These are phyloP conservation scores for Hypocreales sp. DNA, from an alignment of 2,329 filamentous ascomycete species.

Conservation along the genomic window DNA sequence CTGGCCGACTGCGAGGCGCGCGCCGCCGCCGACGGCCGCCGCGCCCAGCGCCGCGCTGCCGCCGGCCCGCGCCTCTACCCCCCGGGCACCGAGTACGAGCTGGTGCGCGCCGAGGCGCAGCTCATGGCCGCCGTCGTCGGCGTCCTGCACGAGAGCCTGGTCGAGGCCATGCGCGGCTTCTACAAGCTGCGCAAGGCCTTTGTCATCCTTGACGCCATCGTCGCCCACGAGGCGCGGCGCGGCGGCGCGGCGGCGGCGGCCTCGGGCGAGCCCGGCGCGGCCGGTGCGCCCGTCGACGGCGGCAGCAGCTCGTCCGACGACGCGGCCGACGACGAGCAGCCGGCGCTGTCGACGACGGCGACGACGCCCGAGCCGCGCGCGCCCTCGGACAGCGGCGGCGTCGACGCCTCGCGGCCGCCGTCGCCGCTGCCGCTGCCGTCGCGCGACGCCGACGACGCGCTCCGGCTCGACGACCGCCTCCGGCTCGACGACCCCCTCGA, in stretches of 20 bases:
- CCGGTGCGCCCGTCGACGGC: conserved; percentile 34
- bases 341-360: conserved; percentile 6
- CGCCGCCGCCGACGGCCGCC: conserved; percentile 62
- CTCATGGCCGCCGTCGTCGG: conserved; percentile 80
- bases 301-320: conserved; percentile 28
- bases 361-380: conserved; percentile 6
- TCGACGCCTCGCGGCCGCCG: conserved; percentile 2
- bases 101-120: conserved; percentile 74
- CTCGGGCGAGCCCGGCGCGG: conserved; percentile 5
- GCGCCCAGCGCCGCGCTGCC: conserved; percentile 48
- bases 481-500: conserved; percentile 61
- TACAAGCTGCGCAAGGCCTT: conserved; percentile 87
- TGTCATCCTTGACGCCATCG: conserved; percentile 62
- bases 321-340: conserved; percentile 21
- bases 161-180: conserved; percentile 81
- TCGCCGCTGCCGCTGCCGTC: conserved; percentile 11
- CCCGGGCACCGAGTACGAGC: conserved; percentile 70
- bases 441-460: conserved; percentile 29
- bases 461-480: conserved; percentile 35
- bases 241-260: conserved; percentile 5
- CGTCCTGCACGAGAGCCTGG: conserved; percentile 82
- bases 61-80: conserved; percentile 46
- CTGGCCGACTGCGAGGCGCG: conserved; percentile 62
- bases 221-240: conserved; percentile 51
- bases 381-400: background rate